These are phyloP conservation scores for Pugionium cornutum DNA, from an alignment of 345 rosid genomes.

Conservation along the genomic window DNA sequence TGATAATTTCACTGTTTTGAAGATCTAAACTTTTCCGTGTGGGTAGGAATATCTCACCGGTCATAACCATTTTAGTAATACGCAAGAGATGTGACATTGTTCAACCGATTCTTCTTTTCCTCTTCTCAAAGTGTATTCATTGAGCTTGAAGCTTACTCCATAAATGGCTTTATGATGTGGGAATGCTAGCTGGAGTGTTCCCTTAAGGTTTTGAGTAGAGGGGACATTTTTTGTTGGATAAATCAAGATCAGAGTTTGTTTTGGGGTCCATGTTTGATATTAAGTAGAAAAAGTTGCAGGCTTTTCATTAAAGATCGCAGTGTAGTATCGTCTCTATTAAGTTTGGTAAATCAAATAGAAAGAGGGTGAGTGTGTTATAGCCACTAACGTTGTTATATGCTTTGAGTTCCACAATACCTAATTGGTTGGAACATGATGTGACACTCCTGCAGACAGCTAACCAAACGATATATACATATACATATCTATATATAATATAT, in stretches of 20 bases:
- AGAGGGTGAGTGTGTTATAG: slow-evolving; percentile 43
- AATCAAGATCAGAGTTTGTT: slow-evolving; percentile 35
- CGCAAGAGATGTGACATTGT: slow-evolving; percentile 30
- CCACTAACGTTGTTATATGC: slow-evolving; percentile 42
- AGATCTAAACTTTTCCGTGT: slow-evolving; percentile 20
- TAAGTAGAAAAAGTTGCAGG: slow-evolving; percentile 39
- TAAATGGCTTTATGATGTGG: slow-evolving; percentile 39
- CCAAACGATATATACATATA: slow-evolving; percentile 24
- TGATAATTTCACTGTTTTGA: background rate
- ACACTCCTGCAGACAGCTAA: slow-evolving; percentile 43
- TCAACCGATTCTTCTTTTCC: background rate
- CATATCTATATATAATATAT: background rate
- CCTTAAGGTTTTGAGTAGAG: slow-evolving; percentile 38
- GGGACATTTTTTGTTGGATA: slow-evolving; percentile 43
- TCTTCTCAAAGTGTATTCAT: slow-evolving; percentile 28
- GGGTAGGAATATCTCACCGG: slow-evolving; percentile 25
- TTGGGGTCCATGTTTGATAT: slow-evolving; percentile 52
- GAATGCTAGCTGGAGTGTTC: slow-evolving; percentile 54
- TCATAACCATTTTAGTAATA: slow-evolving; percentile 21
- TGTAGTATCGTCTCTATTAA: slow-evolving; percentile 44
- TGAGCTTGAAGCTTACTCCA: slow-evolving; percentile 35
- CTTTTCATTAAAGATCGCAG: background rate
- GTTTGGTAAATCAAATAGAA: slow-evolving; percentile 52
- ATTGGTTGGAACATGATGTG: slow-evolving; percentile 49
- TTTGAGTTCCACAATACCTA: slow-evolving; percentile 45